A percentile compares a stretch with the other conserved stretches of the same genome.
phyloP scores from a whole-genome alignment of 1,284 basidiomycete species.

The Phaffia rhodozyma region DNA sequence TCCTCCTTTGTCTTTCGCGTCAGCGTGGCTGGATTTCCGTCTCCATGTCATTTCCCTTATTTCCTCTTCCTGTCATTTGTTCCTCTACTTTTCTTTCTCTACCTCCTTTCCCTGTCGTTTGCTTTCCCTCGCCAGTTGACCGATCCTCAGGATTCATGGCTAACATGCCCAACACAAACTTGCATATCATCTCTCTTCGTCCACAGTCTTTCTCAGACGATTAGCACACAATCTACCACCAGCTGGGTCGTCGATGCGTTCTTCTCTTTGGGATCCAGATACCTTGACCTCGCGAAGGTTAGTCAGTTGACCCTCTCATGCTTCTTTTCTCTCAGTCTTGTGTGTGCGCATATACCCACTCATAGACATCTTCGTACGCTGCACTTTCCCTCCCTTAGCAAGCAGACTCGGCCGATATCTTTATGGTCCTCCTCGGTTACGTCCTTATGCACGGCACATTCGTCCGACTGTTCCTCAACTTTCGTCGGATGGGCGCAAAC shows the following conservation, averaged over 20 bases:
- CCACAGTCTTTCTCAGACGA: neutral
- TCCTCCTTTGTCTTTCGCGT: too few relatives aligned
- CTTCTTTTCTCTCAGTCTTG: constrained; percentile 2
- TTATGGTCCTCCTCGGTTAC: constrained; percentile 90
- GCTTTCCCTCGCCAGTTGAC: too few relatives aligned
- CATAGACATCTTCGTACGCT: constrained; percentile 14
- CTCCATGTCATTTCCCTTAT: neutral
- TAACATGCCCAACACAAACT: neutral
- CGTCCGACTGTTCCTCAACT: constrained; percentile 74
- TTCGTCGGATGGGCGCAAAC: constrained; percentile 71
- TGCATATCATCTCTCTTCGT: neutral
- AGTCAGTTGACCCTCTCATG: constrained; percentile 24
- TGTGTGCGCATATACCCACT: neutral
- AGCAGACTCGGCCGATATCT: constrained; percentile 90
- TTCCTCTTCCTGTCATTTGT: neutral
- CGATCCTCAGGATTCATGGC: too few relatives aligned
- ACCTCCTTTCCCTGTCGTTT: neutral
- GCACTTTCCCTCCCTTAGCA: constrained; percentile 41
- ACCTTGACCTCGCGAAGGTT: constrained; percentile 76
- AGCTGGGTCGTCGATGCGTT: constrained; percentile 79
- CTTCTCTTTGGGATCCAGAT: constrained; percentile 63
- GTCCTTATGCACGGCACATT: constrained; percentile 93
- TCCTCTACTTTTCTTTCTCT: neutral
- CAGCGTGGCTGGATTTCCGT: too few relatives aligned
- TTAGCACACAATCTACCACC: neutral